Base-by-base conservation (phyloP, 177 flowering plant species). In the Telopea speciosissima region DNA sequence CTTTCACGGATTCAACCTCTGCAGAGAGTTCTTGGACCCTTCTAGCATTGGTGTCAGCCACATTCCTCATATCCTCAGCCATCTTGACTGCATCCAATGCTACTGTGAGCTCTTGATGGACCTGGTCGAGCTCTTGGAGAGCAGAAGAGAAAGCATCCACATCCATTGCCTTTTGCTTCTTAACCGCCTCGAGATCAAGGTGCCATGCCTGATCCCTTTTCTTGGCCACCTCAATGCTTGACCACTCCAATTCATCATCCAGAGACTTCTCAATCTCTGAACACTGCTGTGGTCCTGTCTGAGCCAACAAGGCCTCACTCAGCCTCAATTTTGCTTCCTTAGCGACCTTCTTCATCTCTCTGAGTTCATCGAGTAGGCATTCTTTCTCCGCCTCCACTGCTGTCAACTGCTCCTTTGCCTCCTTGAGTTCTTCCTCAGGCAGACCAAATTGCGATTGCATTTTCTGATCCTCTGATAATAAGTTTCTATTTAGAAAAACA, bases 131-230 rank as follows among this genome's bases (percentile, higher is more conserved):
- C 67, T 81, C 81, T 24, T 70, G 66, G 16, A 69, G 64, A 61
- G 63, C 63, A 26, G 73, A 17, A 6, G 71, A 66, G 42, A 81
- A 63, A 36, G 77, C 73, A 45, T 75, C 79, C 63, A 76, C 69
- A 33, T 73, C 81, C 61, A 73, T n/a, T 2, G 54, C 72, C 11
- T 78, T 81, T 63, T 81, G 77, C 52, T 74, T 81, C 36, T 78
- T 75, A 58, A 78, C 59, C 0, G 79, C 67, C 26, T 81, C 81
- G 8, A 81, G 69, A 58, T 81, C 79, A 8, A 81, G 76, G 68
- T 78, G 79, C 81, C 79, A 81, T 2, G 76, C 83, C 63, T 76
- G 76, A 40, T 78, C 83, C 66, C 77, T 74, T 62, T 80, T 80
- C 72, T 73, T 63, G 45, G 79, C 79, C 2, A 77, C 70, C 31